These are phyloP conservation scores for Pseudomonodictys pantanalensis DNA, from an alignment of 495 filamentous ascomycete species.

Conservation along the genomic window DNA sequence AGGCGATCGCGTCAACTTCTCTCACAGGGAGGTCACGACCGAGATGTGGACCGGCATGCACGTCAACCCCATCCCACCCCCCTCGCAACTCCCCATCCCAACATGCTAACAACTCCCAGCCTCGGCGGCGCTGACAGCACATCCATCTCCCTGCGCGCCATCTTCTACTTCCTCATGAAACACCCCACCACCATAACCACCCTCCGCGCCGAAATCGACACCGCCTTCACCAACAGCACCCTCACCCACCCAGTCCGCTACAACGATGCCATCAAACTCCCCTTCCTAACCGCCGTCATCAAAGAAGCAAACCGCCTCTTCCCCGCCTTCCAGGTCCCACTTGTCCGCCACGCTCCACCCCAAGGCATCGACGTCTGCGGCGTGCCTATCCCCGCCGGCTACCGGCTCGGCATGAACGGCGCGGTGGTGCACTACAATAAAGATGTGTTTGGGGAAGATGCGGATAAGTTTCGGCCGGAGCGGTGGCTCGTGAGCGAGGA, in stretches of 20 bases:
- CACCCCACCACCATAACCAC: conserved; percentile 13
- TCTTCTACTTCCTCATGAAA: conserved; percentile 36
- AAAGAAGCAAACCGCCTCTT: conserved; percentile 34
- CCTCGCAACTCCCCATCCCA: neutral
- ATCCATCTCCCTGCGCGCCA: conserved; percentile 31
- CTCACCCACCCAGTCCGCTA: conserved; percentile 23
- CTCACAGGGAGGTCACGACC: neutral
- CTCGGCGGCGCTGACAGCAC: conserved; percentile 38
- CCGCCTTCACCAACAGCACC: neutral
- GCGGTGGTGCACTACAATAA: conserved; percentile 52
- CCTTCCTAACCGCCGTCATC: conserved; percentile 31
- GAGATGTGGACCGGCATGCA: neutral
- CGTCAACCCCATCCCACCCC: neutral
- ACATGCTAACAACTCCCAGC: neutral
- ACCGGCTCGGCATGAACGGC: conserved; percentile 47
- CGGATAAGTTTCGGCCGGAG: conserved; percentile 55
- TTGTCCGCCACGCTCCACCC: conserved; percentile 47
- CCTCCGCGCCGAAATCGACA: conserved; percentile 34
- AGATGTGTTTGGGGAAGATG: conserved; percentile 56
- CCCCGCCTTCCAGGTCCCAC: conserved; percentile 34
- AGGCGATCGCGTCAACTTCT: neutral
- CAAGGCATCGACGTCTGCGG: conserved; percentile 50
- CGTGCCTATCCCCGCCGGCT: conserved; percentile 51
- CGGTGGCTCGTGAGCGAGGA: conserved; percentile 45
- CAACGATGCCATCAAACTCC: conserved; percentile 13